A percentile compares a stretch with the other conserved stretches of the same genome.
Conservation (phyloP, 768 basidiomycete genomes). For the Sporobolomyces pararoseus region DNA sequence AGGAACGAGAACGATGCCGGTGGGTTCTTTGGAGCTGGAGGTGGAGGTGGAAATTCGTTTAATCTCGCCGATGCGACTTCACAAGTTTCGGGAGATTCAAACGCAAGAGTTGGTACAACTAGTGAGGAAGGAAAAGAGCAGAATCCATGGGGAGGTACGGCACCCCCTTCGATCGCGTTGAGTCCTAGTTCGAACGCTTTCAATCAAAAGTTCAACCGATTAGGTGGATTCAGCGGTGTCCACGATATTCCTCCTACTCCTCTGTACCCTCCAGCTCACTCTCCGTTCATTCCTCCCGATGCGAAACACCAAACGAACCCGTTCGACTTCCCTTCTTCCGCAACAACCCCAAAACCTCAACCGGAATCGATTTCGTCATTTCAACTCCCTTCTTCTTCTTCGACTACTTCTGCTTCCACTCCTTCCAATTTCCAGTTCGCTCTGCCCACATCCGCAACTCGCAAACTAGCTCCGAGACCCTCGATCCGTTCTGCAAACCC, state of each 20-base stretch:
- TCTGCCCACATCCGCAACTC: too few relatives aligned
- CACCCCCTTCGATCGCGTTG: slow-evolving; percentile 11
- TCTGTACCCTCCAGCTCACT: slow-evolving; percentile 12
- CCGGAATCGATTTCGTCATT: slow-evolving; percentile 3
- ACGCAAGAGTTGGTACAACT: not conserved
- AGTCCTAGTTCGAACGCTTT: slow-evolving; percentile 28
- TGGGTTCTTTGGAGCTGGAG: not conserved
- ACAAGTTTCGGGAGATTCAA: not conserved
- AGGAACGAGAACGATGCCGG: slow-evolving; percentile 6
- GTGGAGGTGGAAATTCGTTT: not conserved
- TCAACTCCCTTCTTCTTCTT: not conserved
- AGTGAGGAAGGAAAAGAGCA: not conserved
- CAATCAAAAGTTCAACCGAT: slow-evolving; percentile 22
- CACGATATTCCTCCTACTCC: slow-evolving; percentile 4
- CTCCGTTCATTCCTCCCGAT: slow-evolving; percentile 23
- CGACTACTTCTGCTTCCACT: not conserved
- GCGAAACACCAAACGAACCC: not conserved
- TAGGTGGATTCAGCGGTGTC: not conserved
- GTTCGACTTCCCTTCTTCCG: not conserved
- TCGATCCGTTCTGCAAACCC: not conserved
- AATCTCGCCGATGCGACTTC: not conserved
- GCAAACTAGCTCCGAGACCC: not conserved
- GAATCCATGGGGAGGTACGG: not conserved
- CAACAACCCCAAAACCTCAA: not conserved
- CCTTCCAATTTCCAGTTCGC: too few relatives aligned